Evolutionary conservation across 1,284 basidiomycete species (phyloP).

Genomic region (Ustilago vetiveriae): DNA sequence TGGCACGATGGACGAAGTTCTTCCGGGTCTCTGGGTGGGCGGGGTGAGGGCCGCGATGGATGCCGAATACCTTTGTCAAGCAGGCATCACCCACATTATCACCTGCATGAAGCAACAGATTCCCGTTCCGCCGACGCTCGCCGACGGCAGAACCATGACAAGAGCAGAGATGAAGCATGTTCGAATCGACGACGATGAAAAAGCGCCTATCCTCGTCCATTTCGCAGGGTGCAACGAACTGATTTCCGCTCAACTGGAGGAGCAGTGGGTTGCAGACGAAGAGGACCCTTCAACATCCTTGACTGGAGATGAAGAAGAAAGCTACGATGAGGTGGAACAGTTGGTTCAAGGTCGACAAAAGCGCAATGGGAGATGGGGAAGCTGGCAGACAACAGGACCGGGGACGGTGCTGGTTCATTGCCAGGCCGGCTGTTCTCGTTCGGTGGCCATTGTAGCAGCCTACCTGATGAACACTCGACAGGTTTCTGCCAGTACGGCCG

Average conservation of each 20-base stretch:
- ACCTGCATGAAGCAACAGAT: conserved; percentile 57
- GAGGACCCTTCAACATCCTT: background rate
- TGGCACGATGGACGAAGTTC: conserved; percentile 56
- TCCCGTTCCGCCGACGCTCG: conserved; percentile 38
- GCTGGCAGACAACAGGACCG: conserved; percentile 47
- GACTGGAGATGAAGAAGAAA: background rate
- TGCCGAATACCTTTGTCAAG: conserved; percentile 48
- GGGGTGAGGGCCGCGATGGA: conserved; percentile 56
- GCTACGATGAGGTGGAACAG: conserved; percentile 13
- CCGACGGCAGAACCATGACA: conserved; percentile 41
- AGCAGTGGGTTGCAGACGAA: conserved; percentile 45
- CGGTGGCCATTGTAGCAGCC: conserved; percentile 65
- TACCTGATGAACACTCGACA: conserved; percentile 66
- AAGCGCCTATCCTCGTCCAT: conserved; percentile 66
- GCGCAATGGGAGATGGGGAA: conserved; percentile 36
- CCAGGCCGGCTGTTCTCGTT: conserved; percentile 67
- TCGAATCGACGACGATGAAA: conserved; percentile 66
- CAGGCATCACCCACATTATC: conserved; percentile 57
- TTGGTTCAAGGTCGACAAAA: conserved; percentile 42
- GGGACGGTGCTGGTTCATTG: conserved; percentile 68
- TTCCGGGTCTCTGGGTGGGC: conserved; percentile 61
- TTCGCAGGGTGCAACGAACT: conserved; percentile 62
- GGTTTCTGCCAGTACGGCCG: conserved; percentile 60
- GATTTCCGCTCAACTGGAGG: conserved; percentile 55
- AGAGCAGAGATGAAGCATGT: conserved; percentile 61